phyloP scores from a whole-genome alignment of 345 rosid species.

The Salix caprea region DNA sequence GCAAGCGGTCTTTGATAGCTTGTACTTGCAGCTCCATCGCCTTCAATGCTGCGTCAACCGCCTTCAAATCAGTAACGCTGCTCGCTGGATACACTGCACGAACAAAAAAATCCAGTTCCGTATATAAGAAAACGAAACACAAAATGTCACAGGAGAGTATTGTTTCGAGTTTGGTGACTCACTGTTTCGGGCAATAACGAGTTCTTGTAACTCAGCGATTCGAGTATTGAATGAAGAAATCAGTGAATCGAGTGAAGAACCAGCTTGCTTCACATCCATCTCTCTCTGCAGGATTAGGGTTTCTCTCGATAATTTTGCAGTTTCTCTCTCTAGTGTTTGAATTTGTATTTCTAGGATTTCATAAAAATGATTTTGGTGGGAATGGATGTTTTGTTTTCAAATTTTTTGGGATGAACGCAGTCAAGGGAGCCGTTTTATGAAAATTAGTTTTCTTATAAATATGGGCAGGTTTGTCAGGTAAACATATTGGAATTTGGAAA shows the following conservation, averaged over 20 bases:
- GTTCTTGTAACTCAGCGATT: conserved; percentile 72
- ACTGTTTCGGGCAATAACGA: conserved; percentile 91
- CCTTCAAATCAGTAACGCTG: conserved; percentile 58
- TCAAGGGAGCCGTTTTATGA: no score
- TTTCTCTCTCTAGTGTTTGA: not conserved
- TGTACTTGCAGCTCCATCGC: conserved; percentile 82
- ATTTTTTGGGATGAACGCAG: no score
- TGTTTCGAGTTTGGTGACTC: conserved; percentile 21
- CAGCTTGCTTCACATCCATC: conserved; percentile 69
- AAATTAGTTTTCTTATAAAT: no score
- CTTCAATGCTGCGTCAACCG: conserved; percentile 61
- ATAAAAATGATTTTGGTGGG: no score
- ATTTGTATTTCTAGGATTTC: not conserved
- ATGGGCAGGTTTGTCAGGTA: no score
- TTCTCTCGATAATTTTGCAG: not conserved
- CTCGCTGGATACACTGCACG: conserved; percentile 74
- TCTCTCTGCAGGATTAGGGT: not conserved
- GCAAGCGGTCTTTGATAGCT: conserved; percentile 65
- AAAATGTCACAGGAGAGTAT: not conserved
- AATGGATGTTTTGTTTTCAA: no score
- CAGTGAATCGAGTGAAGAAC: conserved; percentile 63
- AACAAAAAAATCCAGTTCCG: not conserved
- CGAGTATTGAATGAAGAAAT: conserved; percentile 63
- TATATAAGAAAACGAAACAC: not conserved
- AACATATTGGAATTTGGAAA: no score